Evolutionary conservation across 345 rosid genomes (phyloP), one percentile per base, ranked within the genome.

Genomic region (Moricandia moricandioides): DNA sequence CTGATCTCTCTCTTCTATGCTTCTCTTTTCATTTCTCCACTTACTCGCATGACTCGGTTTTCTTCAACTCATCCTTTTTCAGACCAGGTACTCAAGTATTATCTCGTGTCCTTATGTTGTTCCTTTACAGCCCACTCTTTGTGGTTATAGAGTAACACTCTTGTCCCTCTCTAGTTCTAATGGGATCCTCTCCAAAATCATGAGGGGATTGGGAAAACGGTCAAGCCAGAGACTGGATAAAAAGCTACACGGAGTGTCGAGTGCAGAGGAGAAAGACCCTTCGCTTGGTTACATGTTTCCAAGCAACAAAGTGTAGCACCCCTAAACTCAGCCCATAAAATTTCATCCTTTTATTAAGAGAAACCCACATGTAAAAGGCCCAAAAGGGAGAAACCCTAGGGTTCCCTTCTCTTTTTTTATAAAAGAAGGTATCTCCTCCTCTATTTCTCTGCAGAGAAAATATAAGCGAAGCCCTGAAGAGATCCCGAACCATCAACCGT

Each of bases 121-220:
- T 74, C 91, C 98, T 69, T 91, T 91, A 97, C 98, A 89, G 84
- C 91, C 98, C 1, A 88, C 97, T 67, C 86, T 84, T 0, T 88
- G 85, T 0, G 85, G 90, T 0, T 87, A 82, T 0, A 82, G 76
- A 7, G 80, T 81, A 72, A 81, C 45, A 16, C 66, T 73, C 8
- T 83, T 84, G 21, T 84, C 97, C 57, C 81, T 82, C 45, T 88
- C 90, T 0, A 84, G 62, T 11, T 75, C 87, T 3, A 86, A 39
- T 7, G 95, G 98, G 51, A 84, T 76, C 21, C 86, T 87, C 60
- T 91, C 96, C 24, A 91, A 81, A 33, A 91, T 70, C 17, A 84
- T 83, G 64, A 88, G 88, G 0, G 96, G 97, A 81, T 91, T 93
- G 0, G 83, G 45, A 8, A 82, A 83, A 4, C 79, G 66, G 29